Percentiles rank a stretch among this genome's conserved stretches.
These are phyloP conservation scores for Aureobasidium mangrovei DNA, from an alignment of 2,329 filamentous ascomycete species.

Conservation along the genomic window DNA sequence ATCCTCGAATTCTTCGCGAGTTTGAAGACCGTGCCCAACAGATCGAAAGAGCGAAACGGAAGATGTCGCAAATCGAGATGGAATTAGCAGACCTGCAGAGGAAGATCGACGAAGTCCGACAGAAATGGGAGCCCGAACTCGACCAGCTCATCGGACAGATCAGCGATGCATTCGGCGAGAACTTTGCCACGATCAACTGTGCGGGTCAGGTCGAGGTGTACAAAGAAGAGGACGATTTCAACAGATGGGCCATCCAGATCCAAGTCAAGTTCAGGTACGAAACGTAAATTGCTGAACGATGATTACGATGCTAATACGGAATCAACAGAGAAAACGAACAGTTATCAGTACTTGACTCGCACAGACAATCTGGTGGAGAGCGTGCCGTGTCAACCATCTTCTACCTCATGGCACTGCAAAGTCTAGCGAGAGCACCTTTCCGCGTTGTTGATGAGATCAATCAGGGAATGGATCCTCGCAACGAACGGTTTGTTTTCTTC, in stretches of 20 bases:
- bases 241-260: slow-evolving; percentile 88
- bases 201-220: slow-evolving; percentile 81
- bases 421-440: slow-evolving; percentile 88
- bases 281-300: not conserved
- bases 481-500: slow-evolving; percentile 56
- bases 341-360: slow-evolving; percentile 76
- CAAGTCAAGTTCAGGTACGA: slow-evolving; percentile 85
- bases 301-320: slow-evolving; percentile 16
- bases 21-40: slow-evolving; percentile 64
- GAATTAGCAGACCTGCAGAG: slow-evolving; percentile 48
- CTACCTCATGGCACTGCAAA: slow-evolving; percentile 96
- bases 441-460: slow-evolving; percentile 99
- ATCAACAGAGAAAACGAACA: slow-evolving; percentile 62
- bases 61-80: slow-evolving; percentile 47
- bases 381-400: slow-evolving; percentile 95
- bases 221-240: slow-evolving; percentile 83
- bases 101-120: slow-evolving; percentile 57
- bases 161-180: slow-evolving; percentile 83
- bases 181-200: slow-evolving; percentile 89
- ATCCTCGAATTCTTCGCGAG: slow-evolving; percentile 64
- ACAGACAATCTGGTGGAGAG: slow-evolving; percentile 93
- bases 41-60: slow-evolving; percentile 57
- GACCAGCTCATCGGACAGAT: slow-evolving; percentile 72
- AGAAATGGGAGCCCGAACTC: slow-evolving; percentile 73
- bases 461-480: slow-evolving; percentile 97